Evolutionary conservation across 2,329 filamentous ascomycete genomes (phyloP).

Genomic region (Bipolaris cookei): DNA sequence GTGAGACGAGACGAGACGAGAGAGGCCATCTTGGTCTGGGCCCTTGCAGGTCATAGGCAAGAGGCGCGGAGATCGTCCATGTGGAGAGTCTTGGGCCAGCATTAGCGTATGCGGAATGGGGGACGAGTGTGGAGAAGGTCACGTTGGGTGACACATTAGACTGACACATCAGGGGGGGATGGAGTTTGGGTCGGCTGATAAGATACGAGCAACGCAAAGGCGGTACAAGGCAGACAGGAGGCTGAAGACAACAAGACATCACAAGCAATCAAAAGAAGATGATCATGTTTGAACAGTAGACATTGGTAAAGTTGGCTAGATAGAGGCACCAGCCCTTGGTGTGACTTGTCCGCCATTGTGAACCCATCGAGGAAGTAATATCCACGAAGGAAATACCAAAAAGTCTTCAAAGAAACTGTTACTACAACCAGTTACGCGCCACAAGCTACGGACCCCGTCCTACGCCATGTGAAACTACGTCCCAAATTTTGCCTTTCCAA

Average conservation of each 20-base stretch:
- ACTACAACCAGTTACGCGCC: conserved; percentile 25
- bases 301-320: conserved; percentile 37
- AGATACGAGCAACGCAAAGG: not conserved
- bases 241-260: not conserved
- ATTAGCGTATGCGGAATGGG: conserved; percentile 12
- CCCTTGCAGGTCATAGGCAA: conserved; percentile 8
- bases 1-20: not conserved
- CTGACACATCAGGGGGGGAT: conserved; percentile 6
- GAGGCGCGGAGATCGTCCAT: conserved; percentile 2
- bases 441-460: conserved; percentile 32
- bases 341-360: conserved; percentile 36
- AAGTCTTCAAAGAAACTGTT: conserved; percentile 21
- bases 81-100: conserved; percentile 7
- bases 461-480: conserved; percentile 29
- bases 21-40: conserved; percentile 10
- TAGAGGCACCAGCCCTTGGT: conserved; percentile 47
- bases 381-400: conserved; percentile 28
- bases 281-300: conserved; percentile 21
- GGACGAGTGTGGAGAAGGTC: conserved; percentile 15
- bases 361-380: conserved; percentile 20
- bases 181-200: conserved; percentile 2
- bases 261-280: conserved; percentile 10
- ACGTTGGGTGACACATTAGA: not conserved
- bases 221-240: not conserved
- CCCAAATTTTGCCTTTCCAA: conserved; percentile 21